Conservation (phyloP, 2,329 filamentous ascomycete genomes). For the Ramularia endophylla region DNA sequence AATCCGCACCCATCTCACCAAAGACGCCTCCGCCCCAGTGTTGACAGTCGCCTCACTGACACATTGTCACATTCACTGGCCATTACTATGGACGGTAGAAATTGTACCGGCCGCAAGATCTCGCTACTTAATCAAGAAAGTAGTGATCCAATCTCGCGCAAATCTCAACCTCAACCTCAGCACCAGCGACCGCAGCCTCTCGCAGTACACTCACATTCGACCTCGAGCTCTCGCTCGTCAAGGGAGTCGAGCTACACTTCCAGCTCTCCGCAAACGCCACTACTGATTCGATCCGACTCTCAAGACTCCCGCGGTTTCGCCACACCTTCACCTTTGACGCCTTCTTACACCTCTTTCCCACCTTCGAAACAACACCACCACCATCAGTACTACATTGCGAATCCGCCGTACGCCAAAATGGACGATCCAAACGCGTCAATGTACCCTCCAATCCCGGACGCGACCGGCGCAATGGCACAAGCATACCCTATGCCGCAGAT, state of each 20-base stretch:
- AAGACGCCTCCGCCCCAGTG: neutral
- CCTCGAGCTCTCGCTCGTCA: conserved; percentile 28
- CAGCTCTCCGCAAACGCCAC: conserved; percentile 41
- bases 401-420: conserved; percentile 26
- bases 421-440: conserved; percentile 29
- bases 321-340: conserved; percentile 44
- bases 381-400: conserved; percentile 14
- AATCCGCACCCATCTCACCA: neutral
- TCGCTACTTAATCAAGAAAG: conserved; percentile 48
- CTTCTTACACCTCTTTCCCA: conserved; percentile 31
- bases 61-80: conserved; percentile 19
- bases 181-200: neutral
- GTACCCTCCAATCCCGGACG: conserved; percentile 33
- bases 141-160: conserved; percentile 26
- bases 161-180: conserved; percentile 3
- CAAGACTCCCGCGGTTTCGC: conserved; percentile 38
- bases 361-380: conserved; percentile 19
- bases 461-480: conserved; percentile 25
- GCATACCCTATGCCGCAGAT: conserved; percentile 28
- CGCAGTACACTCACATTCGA: conserved; percentile 3
- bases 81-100: conserved; percentile 46
- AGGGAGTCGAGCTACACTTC: conserved; percentile 40
- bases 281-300: conserved; percentile 41
- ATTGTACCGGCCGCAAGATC: conserved; percentile 45
- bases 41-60: neutral